Evolutionary conservation across 148 eudicot genomes (phyloP).

Genomic region (Amaranthus palmeri): DNA sequence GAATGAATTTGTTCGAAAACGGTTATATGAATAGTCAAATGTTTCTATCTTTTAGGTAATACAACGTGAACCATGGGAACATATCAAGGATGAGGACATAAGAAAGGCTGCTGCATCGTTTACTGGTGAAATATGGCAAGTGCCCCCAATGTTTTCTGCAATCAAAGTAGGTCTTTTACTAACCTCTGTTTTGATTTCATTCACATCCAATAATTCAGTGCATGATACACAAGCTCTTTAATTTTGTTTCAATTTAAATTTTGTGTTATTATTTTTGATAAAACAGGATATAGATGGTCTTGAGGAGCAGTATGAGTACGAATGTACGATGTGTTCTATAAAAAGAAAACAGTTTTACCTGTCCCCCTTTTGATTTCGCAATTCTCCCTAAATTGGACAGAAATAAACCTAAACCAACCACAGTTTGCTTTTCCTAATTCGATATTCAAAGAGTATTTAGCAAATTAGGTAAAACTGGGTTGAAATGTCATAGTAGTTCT

Average conservation of each 20-base stretch:
- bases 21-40: background rate
- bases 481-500: no score
- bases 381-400: no score
- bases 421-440: no score
- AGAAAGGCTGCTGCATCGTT: conserved; percentile 82
- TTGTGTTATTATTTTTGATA: no score
- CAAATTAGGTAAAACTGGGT: no score
- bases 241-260: background rate
- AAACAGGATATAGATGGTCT: no score
- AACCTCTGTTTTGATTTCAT: background rate
- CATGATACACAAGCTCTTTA: background rate
- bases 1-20: background rate
- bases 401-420: no score
- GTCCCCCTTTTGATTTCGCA: no score
- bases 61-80: conserved; percentile 99
- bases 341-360: no score
- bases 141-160: conserved; percentile 99
- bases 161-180: conserved; percentile 60
- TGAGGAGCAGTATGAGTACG: no score
- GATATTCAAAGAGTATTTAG: no score
- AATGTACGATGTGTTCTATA: no score
- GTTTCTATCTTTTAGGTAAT: conserved; percentile 43
- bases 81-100: conserved; percentile 73
- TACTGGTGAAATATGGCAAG: conserved; percentile 97
- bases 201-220: background rate